Percentiles rank a stretch among this genome's conserved stretches.
These are phyloP conservation scores for Phytophthora macrochlamydospora DNA, from an alignment of 352 stramenopile species.

Conservation along the genomic window DNA sequence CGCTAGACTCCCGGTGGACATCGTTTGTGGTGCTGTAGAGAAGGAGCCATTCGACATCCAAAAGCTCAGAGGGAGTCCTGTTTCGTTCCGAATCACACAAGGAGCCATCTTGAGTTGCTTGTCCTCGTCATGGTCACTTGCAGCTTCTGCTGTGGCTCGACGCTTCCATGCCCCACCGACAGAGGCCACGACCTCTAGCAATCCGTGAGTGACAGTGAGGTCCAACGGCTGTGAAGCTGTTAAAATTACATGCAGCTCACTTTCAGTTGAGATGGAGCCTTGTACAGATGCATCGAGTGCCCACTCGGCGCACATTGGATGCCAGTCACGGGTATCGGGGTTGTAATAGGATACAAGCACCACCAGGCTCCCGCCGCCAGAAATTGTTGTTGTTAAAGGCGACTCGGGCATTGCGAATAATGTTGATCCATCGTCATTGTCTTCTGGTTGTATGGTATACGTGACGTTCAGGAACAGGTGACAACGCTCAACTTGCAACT, in stretches of 20 bases:
- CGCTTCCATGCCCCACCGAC: conserved; percentile 78
- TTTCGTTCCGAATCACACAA: conserved; percentile 83
- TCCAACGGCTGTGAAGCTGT: conserved; percentile 75
- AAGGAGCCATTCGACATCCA: conserved; percentile 66
- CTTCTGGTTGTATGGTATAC: conserved; percentile 31
- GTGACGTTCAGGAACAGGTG: conserved; percentile 82
- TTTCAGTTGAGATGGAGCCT: conserved; percentile 44
- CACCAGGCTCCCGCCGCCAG: conserved; percentile 66
- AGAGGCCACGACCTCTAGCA: conserved; percentile 79
- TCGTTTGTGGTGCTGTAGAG: conserved; percentile 38
- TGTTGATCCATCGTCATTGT: conserved; percentile 12
- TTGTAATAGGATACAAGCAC: conserved; percentile 84
- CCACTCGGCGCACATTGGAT: conserved; percentile 84
- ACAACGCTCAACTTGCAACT: conserved; percentile 73
- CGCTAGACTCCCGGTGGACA: conserved; percentile 50
- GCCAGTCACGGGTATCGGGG: conserved; percentile 80
- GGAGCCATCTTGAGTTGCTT: conserved; percentile 60
- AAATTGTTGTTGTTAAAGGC: conserved; percentile 56
- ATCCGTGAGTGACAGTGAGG: conserved; percentile 76
- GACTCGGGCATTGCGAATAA: conserved; percentile 1
- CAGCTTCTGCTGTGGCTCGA: conserved; percentile 13
- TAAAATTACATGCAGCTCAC: conserved; percentile 77
- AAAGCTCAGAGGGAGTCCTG: conserved; percentile 66
- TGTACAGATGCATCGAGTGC: conserved; percentile 71
- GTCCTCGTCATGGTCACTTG: conserved; percentile 19